Percentiles rank a stretch among this genome's conserved stretches.
Conservation (phyloP, 805 yeast genomes). For the Sugiyamaella americana region DNA sequence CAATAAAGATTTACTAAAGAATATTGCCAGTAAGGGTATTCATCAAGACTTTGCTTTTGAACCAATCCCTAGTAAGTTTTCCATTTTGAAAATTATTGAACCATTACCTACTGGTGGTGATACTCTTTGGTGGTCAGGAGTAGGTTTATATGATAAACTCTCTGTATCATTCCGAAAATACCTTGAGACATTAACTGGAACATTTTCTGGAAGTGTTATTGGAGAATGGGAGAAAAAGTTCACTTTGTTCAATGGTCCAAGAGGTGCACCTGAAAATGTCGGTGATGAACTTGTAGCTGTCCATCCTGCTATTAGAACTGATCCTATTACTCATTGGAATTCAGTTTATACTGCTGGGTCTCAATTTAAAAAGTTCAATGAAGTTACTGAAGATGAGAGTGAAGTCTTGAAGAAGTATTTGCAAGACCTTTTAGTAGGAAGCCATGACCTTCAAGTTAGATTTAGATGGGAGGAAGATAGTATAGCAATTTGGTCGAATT, state of each 20-base stretch:
- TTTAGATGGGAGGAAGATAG: slow-evolving; percentile 55
- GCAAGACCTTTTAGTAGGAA: slow-evolving; percentile 42
- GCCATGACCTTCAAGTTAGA: slow-evolving; percentile 45
- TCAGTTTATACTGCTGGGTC: slow-evolving; percentile 47
- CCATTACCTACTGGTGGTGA: slow-evolving; percentile 48
- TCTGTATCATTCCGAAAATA: slow-evolving; percentile 46
- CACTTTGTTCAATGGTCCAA: slow-evolving; percentile 25
- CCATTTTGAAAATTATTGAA: slow-evolving; percentile 15
- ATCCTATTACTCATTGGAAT: slow-evolving; percentile 62
- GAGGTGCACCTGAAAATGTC: slow-evolving; percentile 27
- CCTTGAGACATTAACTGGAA: slow-evolving; percentile 62
- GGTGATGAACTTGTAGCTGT: slow-evolving; percentile 23
- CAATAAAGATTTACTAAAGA: slow-evolving; percentile 4
- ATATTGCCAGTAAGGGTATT: background rate
- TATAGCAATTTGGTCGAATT: slow-evolving; percentile 73
- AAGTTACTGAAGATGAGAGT: slow-evolving; percentile 43
- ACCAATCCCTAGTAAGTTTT: slow-evolving; percentile 64
- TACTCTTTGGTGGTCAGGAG: slow-evolving; percentile 53
- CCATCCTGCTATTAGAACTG: slow-evolving; percentile 58
- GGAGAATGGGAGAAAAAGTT: slow-evolving; percentile 39
- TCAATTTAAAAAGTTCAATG: slow-evolving; percentile 44
- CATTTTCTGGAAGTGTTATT: slow-evolving; percentile 86
- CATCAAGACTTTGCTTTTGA: slow-evolving; percentile 72
- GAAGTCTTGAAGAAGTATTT: slow-evolving; percentile 44
- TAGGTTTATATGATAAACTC: slow-evolving; percentile 51